phyloP scores from a whole-genome alignment of 2,329 filamentous ascomycete species.

The Trichoderma atrobrunneum region DNA sequence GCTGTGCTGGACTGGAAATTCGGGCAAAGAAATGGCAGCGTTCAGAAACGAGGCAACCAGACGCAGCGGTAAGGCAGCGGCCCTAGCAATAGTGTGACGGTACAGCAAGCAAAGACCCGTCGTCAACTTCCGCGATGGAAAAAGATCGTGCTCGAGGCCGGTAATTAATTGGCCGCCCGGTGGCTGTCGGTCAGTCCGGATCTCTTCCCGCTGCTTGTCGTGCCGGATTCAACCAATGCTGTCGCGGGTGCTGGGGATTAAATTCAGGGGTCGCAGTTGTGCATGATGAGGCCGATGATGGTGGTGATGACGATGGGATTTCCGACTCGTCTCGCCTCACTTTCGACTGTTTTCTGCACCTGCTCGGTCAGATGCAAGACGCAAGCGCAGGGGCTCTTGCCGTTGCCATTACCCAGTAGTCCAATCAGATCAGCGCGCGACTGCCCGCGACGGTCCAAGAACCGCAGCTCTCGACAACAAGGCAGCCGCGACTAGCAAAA shows the following conservation, averaged over 20 bases:
- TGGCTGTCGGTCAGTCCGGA: neutral
- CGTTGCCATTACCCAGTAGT: neutral
- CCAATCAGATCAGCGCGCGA: constrained; percentile 15
- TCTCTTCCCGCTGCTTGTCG: neutral
- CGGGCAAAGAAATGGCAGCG: neutral
- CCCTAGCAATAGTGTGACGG: neutral
- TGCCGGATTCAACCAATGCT: neutral
- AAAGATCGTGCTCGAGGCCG: neutral
- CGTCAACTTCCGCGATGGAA: neutral
- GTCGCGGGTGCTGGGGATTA: neutral
- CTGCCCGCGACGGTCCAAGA: neutral
- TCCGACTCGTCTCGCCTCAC: constrained; percentile 3
- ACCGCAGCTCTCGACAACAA: neutral
- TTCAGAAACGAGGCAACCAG: neutral
- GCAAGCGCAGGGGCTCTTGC: neutral
- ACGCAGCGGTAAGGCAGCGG: neutral
- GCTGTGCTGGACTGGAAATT: neutral
- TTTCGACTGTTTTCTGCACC: neutral
- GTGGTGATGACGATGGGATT: neutral
- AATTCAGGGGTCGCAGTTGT: neutral
- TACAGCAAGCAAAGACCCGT: neutral
- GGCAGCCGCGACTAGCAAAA: neutral
- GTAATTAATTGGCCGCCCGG: neutral
- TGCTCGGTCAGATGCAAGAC: constrained; percentile 16
- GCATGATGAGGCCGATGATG: neutral